Evolutionary conservation across 176 grass and related monocot species (phyloP).

Genomic region (Alloteropsis semialata): DNA sequence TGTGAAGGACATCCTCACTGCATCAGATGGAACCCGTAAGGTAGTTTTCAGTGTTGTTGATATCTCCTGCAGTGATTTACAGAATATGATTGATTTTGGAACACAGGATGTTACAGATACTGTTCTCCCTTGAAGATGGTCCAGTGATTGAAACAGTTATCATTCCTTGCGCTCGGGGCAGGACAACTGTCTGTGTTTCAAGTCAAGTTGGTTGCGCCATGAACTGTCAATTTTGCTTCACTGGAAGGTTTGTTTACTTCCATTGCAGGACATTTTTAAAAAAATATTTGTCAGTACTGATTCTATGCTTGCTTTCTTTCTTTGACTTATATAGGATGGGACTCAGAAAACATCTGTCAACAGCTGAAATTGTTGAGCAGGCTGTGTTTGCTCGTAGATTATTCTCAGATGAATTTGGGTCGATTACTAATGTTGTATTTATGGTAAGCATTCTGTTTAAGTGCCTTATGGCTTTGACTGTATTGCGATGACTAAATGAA

Average conservation of each 20-base stretch:
- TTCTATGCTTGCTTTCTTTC: neutral
- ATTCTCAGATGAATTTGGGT: conserved; percentile 89
- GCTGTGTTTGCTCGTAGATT: conserved; percentile 89
- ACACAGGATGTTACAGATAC: conserved; percentile 86
- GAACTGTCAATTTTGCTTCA: conserved; percentile 99
- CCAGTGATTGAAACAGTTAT: conserved; percentile 90
- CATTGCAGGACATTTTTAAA: neutral
- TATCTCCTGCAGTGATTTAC: conserved; percentile 10
- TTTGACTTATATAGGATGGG: conserved; percentile 65
- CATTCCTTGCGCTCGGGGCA: conserved; percentile 71
- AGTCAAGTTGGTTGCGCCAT: conserved; percentile 98
- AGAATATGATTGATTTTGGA: conserved; percentile 59
- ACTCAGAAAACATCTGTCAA: conserved; percentile 83
- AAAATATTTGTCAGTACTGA: neutral
- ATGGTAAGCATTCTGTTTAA: conserved; percentile 67
- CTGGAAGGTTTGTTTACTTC: conserved; percentile 59
- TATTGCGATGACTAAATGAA: neutral
- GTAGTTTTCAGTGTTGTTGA: conserved; percentile 42
- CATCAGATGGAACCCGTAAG: conserved; percentile 89
- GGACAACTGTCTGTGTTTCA: conserved; percentile 92
- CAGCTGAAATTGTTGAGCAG: conserved; percentile 98
- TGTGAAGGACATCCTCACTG: conserved; percentile 65
- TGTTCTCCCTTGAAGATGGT: conserved; percentile 84
- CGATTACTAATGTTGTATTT: conserved; percentile 93
- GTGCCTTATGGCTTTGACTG: conserved; percentile 18